phyloP scores from a whole-genome alignment of 345 rosid genomes.

The Salix suchowensis region DNA sequence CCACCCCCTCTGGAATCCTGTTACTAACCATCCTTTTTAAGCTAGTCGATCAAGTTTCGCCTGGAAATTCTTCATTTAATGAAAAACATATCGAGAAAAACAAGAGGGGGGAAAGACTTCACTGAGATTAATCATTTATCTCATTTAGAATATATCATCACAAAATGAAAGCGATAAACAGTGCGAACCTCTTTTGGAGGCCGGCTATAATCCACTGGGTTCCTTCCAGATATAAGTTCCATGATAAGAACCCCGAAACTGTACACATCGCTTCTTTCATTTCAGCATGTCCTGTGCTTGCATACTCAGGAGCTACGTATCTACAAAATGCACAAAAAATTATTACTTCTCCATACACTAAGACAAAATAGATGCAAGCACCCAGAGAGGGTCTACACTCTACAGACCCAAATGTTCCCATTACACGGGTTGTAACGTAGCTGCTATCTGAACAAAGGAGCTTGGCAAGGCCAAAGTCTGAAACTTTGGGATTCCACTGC shows the following conservation, averaged over 20 bases:
- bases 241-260: constrained; percentile 83
- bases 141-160: constrained; percentile 3
- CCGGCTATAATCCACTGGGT: constrained; percentile 88
- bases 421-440: constrained; percentile 85
- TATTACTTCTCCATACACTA: neutral
- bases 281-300: constrained; percentile 80
- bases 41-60: constrained; percentile 91
- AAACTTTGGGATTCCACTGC: constrained; percentile 87
- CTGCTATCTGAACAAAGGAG: constrained; percentile 67
- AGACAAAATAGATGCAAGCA: neutral
- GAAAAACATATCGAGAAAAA: neutral
- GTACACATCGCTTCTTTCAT: constrained; percentile 55
- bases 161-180: neutral
- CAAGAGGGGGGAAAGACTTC: constrained; percentile 2
- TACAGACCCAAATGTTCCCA: constrained; percentile 96
- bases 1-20: constrained; percentile 69
- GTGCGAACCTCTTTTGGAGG: constrained; percentile 70
- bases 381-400: constrained; percentile 15
- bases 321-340: constrained; percentile 32
- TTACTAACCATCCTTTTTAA: constrained; percentile 73
- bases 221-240: constrained; percentile 85
- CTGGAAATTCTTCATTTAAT: constrained; percentile 36
- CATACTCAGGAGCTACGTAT: constrained; percentile 95
- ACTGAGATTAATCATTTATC: neutral
- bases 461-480: constrained; percentile 95